Percentiles rank a stretch among this genome's conserved stretches.
Conservation (phyloP, 169 alveolate species). For the Eimeria sp. region DNA sequence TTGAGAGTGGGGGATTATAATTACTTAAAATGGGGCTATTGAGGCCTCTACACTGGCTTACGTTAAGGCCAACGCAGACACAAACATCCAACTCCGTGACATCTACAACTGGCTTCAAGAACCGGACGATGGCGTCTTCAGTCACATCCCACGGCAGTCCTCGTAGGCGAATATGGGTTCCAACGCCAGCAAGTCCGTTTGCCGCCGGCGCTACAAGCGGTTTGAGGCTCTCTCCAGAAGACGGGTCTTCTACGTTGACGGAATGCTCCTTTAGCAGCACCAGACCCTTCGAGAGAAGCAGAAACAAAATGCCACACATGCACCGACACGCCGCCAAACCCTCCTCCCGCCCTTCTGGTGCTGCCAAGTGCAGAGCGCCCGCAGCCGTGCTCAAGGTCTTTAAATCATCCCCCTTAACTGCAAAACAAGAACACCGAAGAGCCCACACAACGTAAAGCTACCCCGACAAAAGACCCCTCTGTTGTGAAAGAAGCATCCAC, state of each 20-base stretch:
- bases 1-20: neutral
- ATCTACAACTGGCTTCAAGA: slow-evolving; percentile 73
- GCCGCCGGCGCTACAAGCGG: slow-evolving; percentile 9
- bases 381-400: slow-evolving; percentile 73
- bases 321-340: slow-evolving; percentile 77
- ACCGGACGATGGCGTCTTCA: slow-evolving; percentile 81
- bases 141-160: slow-evolving; percentile 86
- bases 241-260: slow-evolving; percentile 40
- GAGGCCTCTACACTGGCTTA: neutral
- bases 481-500: neutral
- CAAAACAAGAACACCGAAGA: slow-evolving; percentile 73
- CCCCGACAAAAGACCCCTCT: slow-evolving; percentile 15
- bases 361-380: slow-evolving; percentile 78
- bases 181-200: slow-evolving; percentile 23
- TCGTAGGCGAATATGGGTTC: slow-evolving; percentile 79
- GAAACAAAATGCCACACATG: slow-evolving; percentile 71
- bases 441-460: slow-evolving; percentile 65
- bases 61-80: slow-evolving; percentile 79
- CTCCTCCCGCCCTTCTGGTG: slow-evolving; percentile 79
- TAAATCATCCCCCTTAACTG: slow-evolving; percentile 74
- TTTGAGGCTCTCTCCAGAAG: slow-evolving; percentile 8
- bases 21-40: neutral
- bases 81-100: slow-evolving; percentile 46
- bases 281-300: slow-evolving; percentile 77
- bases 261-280: slow-evolving; percentile 66